Conservation (phyloP, 148 eudicot genomes). For the Pharnaceum exiguum region DNA sequence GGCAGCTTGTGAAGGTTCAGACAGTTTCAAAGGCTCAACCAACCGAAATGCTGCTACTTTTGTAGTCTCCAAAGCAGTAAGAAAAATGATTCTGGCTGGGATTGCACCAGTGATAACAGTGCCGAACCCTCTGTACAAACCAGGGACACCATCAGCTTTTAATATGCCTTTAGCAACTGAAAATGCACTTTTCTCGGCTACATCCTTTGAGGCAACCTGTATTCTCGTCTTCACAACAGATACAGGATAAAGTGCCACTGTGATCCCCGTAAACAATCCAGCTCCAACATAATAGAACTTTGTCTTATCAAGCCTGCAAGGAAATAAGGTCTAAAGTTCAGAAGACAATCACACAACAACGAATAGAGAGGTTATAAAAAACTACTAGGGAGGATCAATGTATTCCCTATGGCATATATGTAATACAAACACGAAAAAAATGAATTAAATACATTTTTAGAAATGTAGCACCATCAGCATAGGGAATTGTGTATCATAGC, state of each 20-base stretch:
- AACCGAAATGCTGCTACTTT: slow-evolving; percentile 76
- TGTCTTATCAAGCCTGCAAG: slow-evolving; percentile 92
- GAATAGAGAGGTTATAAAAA: background rate
- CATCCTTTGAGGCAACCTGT: slow-evolving; percentile 80
- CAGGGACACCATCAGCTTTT: slow-evolving; percentile 83
- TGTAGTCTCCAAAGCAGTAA: slow-evolving; percentile 91
- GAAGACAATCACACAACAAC: background rate
- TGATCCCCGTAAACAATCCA: slow-evolving; percentile 85
- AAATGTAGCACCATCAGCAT: no score
- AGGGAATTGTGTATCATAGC: no score
- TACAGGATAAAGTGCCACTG: slow-evolving; percentile 87
- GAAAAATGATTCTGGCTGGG: slow-evolving; percentile 85
- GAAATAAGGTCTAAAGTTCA: background rate
- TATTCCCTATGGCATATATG: no score
- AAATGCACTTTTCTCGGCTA: slow-evolving; percentile 65
- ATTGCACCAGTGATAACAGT: slow-evolving; percentile 91
- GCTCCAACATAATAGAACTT: slow-evolving; percentile 96
- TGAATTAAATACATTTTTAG: no score
- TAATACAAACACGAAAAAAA: background rate
- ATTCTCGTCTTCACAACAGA: slow-evolving; percentile 90
- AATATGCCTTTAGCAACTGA: slow-evolving; percentile 66
- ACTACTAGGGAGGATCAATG: no score
- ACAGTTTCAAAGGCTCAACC: slow-evolving; percentile 73
- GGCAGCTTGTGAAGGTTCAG: slow-evolving; percentile 90
- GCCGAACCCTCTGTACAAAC: slow-evolving; percentile 97